Conservation (phyloP, 306 rosid species). For the Trifolium fragiferum region DNA sequence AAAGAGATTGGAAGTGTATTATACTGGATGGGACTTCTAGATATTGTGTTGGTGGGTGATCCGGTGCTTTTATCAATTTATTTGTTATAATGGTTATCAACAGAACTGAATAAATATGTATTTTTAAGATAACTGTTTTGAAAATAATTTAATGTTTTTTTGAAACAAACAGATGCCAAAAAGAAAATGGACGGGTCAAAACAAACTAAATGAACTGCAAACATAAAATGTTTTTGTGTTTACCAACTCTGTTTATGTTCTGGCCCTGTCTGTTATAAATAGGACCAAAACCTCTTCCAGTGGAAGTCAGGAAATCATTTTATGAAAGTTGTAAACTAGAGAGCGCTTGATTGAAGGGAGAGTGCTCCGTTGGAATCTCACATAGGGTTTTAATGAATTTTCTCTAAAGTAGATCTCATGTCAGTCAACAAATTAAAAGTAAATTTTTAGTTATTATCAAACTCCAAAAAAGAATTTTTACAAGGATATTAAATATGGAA, state of each 20-base stretch:
- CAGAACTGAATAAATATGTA: conserved; percentile 16
- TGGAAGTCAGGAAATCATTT: not conserved
- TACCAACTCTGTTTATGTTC: not conserved
- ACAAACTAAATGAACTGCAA: not conserved
- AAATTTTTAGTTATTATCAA: not conserved
- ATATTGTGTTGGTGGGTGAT: conserved; percentile 87
- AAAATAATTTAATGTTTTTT: not conserved
- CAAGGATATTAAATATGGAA: not conserved
- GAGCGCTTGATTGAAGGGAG: not conserved
- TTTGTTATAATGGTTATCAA: conserved; percentile 14
- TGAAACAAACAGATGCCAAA: not conserved
- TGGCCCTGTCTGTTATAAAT: not conserved
- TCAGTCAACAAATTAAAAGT: not conserved
- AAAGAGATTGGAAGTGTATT: conserved; percentile 98
- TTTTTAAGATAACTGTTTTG: conserved; percentile 4
- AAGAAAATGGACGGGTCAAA: not conserved
- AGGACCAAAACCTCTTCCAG: not conserved
- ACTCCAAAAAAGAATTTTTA: not conserved
- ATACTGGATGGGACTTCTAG: conserved; percentile 96
- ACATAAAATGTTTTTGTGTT: not conserved
- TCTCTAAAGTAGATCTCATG: conserved; percentile 4
- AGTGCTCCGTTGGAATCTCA: not conserved
- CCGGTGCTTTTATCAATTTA: conserved; percentile 36
- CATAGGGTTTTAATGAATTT: not conserved
- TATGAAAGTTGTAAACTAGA: not conserved